A percentile compares a stretch with the other conserved stretches of the same genome.
Conservation (phyloP, 805 yeast species). For the Zygoascus flipseniorum region DNA sequence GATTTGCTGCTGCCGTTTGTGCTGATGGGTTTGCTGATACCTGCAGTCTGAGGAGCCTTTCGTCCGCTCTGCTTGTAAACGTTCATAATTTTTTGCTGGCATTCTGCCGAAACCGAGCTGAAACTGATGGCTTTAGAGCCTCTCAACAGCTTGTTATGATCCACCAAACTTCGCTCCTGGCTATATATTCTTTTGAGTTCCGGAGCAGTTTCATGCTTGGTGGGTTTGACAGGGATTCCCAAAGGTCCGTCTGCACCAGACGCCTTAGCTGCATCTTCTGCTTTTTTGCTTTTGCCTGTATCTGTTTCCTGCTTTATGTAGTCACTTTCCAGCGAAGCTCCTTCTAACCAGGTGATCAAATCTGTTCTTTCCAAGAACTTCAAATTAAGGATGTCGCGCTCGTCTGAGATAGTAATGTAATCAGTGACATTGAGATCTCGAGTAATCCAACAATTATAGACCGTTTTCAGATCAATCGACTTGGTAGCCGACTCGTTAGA, state of each 20-base stretch:
- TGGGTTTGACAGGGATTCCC: conserved; percentile 13
- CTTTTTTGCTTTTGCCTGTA: not conserved
- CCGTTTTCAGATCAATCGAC: conserved; percentile 41
- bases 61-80: conserved; percentile 13
- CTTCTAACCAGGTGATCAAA: conserved; percentile 71
- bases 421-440: conserved; percentile 71
- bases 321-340: conserved; percentile 52
- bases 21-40: not conserved
- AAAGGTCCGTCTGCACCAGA: not conserved
- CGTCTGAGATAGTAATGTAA: conserved; percentile 66
- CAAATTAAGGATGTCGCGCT: conserved; percentile 54
- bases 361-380: conserved; percentile 82
- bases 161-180: conserved; percentile 35
- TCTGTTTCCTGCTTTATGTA: conserved; percentile 30
- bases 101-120: conserved; percentile 27
- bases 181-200: conserved; percentile 38
- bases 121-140: conserved; percentile 32
- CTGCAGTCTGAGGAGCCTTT: not conserved
- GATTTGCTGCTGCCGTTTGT: conserved; percentile 7
- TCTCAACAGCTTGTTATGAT: conserved; percentile 35
- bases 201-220: conserved; percentile 37
- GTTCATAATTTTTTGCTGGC: conserved; percentile 23
- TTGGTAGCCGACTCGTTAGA: conserved; percentile 5
- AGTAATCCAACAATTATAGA: conserved; percentile 70
- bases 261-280: conserved; percentile 12